These are phyloP conservation scores for Penicillium sp. DNA, from an alignment of 2,329 filamentous ascomycete genomes.

Conservation along the genomic window DNA sequence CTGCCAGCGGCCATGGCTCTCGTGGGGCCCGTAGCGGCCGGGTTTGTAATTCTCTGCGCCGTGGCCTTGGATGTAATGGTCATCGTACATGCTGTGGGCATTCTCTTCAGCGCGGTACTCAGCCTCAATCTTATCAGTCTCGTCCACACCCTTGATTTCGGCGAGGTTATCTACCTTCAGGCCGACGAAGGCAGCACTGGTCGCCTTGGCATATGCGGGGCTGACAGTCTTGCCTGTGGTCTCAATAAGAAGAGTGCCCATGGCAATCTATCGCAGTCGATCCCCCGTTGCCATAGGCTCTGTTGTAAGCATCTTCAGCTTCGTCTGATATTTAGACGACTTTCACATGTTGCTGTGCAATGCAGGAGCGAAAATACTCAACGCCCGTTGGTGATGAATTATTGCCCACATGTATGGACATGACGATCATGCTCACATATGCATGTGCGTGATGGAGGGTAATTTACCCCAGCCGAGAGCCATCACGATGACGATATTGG, in stretches of 20 bases:
- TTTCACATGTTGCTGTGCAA: neutral
- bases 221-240: slow-evolving; percentile 64
- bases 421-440: neutral
- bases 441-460: neutral
- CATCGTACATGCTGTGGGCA: slow-evolving; percentile 60
- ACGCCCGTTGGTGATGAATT: neutral
- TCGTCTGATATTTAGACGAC: slow-evolving; percentile 41
- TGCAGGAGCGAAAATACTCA: neutral
- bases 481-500: slow-evolving; percentile 27
- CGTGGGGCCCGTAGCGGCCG: slow-evolving; percentile 32
- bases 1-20: slow-evolving; percentile 32
- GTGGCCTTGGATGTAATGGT: slow-evolving; percentile 55
- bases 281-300: slow-evolving; percentile 60
- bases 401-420: neutral
- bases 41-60: slow-evolving; percentile 55
- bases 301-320: slow-evolving; percentile 53
- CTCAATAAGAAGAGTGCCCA: neutral
- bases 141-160: slow-evolving; percentile 67
- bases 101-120: slow-evolving; percentile 59
- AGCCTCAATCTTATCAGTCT: slow-evolving; percentile 57
- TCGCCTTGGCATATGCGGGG: slow-evolving; percentile 75
- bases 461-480: slow-evolving; percentile 37
- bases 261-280: slow-evolving; percentile 32
- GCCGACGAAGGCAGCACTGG: slow-evolving; percentile 68
- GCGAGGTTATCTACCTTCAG: slow-evolving; percentile 73